These are phyloP conservation scores for Grosmannia penicillata DNA, from an alignment of 2,329 filamentous ascomycete species.

Conservation along the genomic window DNA sequence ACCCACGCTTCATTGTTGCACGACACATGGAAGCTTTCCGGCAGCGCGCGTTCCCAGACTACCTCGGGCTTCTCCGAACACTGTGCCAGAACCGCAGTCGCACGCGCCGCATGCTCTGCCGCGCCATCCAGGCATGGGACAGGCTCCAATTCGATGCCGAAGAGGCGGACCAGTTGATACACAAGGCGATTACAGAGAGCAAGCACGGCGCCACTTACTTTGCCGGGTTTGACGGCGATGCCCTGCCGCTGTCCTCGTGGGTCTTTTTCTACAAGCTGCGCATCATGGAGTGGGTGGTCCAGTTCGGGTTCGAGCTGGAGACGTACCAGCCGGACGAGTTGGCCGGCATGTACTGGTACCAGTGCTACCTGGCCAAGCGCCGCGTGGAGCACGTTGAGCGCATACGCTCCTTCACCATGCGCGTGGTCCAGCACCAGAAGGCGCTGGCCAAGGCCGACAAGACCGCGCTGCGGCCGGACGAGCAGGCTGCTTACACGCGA, in stretches of 20 bases:
- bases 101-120: constrained; percentile 75
- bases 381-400: constrained; percentile 56
- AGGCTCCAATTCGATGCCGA: constrained; percentile 63
- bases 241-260: constrained; percentile 75
- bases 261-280: constrained; percentile 79
- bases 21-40: constrained; percentile 58
- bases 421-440: constrained; percentile 19
- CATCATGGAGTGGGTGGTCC: constrained; percentile 73
- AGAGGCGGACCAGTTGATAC: constrained; percentile 56
- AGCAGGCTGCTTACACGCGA: constrained; percentile 25
- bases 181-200: constrained; percentile 42
- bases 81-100: constrained; percentile 85
- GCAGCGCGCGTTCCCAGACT: constrained; percentile 49
- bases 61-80: constrained; percentile 69
- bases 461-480: no score
- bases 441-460: no score
- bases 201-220: no score
- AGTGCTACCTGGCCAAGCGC: constrained; percentile 58
- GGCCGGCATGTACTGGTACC: constrained; percentile 80
- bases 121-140: constrained; percentile 51
- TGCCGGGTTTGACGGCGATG: no score
- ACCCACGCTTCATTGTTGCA: constrained; percentile 60
- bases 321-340: constrained; percentile 80
- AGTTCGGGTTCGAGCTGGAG: constrained; percentile 87
- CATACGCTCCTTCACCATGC: constrained; percentile 50